phyloP scores from a whole-genome alignment of 352 stramenopile species.

The Globisporangium perplexum region DNA sequence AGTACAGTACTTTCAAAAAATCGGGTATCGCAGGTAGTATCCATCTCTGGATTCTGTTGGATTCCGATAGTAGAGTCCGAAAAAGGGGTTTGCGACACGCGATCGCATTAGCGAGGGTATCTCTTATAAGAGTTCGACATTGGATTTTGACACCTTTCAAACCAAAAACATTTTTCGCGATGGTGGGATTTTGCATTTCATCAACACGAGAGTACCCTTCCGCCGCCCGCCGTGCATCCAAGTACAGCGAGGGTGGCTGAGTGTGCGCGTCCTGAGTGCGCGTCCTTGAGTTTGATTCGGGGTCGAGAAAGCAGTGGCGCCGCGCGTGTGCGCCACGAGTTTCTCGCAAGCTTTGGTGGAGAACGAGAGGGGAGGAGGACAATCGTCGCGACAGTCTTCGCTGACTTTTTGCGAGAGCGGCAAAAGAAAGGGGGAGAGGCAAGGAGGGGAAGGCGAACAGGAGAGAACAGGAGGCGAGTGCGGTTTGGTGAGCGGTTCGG shows the following conservation, averaged over 20 bases:
- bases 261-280: no score
- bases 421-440: neutral
- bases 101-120: neutral
- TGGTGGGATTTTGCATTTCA: neutral
- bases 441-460: no score
- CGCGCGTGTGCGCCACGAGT: neutral
- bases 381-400: neutral
- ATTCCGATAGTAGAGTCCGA: neutral
- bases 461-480: neutral
- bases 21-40: neutral
- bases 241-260: no score
- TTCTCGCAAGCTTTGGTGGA: no score
- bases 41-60: neutral
- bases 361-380: neutral
- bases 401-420: no score
- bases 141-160: neutral
- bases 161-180: neutral
- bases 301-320: neutral
- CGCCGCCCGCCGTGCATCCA: no score
- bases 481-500: neutral
- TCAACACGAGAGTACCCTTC: no score
- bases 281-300: neutral
- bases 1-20: neutral
- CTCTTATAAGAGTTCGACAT: neutral
- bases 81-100: neutral